Evolutionary conservation across 176 grass and related monocot species (phyloP).

Genomic region (Phyllostachys edulis): DNA sequence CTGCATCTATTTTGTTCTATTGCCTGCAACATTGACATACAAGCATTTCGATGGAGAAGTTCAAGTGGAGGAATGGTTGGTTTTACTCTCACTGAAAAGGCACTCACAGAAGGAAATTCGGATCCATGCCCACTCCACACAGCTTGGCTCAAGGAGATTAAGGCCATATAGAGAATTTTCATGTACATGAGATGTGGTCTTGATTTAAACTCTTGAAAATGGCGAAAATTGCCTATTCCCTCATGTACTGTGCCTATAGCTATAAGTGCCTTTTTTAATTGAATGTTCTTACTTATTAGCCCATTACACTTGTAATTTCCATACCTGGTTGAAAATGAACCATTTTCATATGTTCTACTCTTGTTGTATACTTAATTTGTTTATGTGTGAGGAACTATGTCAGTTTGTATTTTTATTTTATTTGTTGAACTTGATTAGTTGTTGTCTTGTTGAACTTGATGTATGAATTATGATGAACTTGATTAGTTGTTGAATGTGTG

Average conservation of each 20-base stretch:
- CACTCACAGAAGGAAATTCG: conserved; percentile 52
- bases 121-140: conserved; percentile 90
- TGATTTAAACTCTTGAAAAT: not conserved
- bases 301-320: too few relatives aligned
- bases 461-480: too few relatives aligned
- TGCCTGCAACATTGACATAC: not conserved
- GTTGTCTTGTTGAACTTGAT: too few relatives aligned
- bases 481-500: too few relatives aligned
- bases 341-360: too few relatives aligned
- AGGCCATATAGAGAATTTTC: not conserved
- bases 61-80: conserved; percentile 98
- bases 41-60: conserved; percentile 40
- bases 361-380: too few relatives aligned
- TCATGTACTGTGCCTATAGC: not conserved
- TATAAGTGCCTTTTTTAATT: not conserved
- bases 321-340: too few relatives aligned
- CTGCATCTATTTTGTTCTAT: not conserved
- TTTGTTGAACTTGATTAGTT: too few relatives aligned
- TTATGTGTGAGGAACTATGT: too few relatives aligned
- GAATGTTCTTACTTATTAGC: not conserved
- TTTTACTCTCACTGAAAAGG: conserved; percentile 86
- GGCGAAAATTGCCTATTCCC: not conserved
- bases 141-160: conserved; percentile 97
- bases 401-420: too few relatives aligned
- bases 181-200: conserved; percentile 1